A percentile compares a stretch with the other conserved stretches of the same genome.
Evolutionary conservation across 164 flowering plant genomes (phyloP).

Genomic region (Magnolia officinalis): DNA sequence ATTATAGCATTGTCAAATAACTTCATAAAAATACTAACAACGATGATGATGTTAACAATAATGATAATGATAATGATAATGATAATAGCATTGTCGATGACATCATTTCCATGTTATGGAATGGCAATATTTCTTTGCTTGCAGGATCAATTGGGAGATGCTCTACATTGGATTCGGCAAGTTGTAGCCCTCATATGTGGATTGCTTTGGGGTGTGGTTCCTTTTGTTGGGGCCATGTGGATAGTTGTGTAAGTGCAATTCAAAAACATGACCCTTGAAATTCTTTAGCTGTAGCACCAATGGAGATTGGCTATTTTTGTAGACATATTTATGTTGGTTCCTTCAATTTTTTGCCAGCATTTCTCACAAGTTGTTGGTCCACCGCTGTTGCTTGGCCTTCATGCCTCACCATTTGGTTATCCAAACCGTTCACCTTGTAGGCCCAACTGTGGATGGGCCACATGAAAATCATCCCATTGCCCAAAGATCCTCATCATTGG

Average conservation of each 20-base stretch:
- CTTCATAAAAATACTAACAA: too few species aligned
- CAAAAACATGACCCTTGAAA: neutral
- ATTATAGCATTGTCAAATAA: too few species aligned
- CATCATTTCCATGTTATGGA: too few species aligned
- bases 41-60: too few species aligned
- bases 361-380: neutral
- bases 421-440: neutral
- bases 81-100: too few species aligned
- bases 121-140: neutral
- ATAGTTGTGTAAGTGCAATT: slow-evolving; percentile 62
- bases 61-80: too few species aligned
- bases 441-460: too few species aligned
- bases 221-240: slow-evolving; percentile 91
- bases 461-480: too few species aligned
- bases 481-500: too few species aligned
- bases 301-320: neutral
- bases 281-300: neutral
- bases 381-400: neutral
- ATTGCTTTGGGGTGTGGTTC: slow-evolving; percentile 84
- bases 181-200: slow-evolving; percentile 69
- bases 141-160: slow-evolving; percentile 98
- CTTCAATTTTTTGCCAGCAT: neutral
- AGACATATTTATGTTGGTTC: neutral
- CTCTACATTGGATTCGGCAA: slow-evolving; percentile 93
- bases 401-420: neutral